Evolutionary conservation across 345 rosid species (phyloP).

Genomic region (Cochlearia excelsa): DNA sequence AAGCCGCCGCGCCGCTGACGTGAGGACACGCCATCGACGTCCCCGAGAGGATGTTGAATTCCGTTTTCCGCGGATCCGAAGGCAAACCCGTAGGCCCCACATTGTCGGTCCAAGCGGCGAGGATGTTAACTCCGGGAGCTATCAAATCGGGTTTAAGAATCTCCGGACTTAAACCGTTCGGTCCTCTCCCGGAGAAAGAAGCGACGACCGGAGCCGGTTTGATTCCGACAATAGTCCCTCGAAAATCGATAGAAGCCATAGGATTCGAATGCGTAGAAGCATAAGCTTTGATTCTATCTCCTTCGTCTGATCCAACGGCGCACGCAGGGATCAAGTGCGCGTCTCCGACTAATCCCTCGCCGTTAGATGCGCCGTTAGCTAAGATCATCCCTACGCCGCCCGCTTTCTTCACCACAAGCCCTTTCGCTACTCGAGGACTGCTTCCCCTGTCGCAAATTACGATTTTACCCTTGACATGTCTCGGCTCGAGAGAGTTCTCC

Average conservation of each 20-base stretch:
- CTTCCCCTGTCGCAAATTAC: constrained; percentile 75
- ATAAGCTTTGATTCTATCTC: constrained; percentile 56
- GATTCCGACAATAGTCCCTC: constrained; percentile 60
- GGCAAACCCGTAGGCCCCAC: constrained; percentile 67
- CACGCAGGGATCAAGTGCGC: constrained; percentile 69
- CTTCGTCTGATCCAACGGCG: constrained; percentile 59
- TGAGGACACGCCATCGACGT: constrained; percentile 88
- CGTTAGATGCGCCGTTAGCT: constrained; percentile 63
- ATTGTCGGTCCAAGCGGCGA: constrained; percentile 77
- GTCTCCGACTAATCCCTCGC: constrained; percentile 74
- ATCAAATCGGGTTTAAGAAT: constrained; percentile 73
- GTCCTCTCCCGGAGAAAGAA: constrained; percentile 70
- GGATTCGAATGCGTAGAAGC: constrained; percentile 35
- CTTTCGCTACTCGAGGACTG: constrained; percentile 68
- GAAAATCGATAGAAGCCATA: constrained; percentile 57
- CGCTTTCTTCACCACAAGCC: constrained; percentile 70
- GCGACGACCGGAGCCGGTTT: constrained; percentile 80
- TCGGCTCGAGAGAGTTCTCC: constrained; percentile 66
- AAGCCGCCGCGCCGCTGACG: constrained; percentile 69
- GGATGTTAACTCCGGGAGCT: constrained; percentile 48
- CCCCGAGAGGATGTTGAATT: constrained; percentile 70
- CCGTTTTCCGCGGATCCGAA: constrained; percentile 54
- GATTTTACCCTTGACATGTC: constrained; percentile 54
- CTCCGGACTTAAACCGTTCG: constrained; percentile 65
- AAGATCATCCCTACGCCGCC: constrained; percentile 82